Conservation (phyloP, 164 flowering plant genomes). For the Nymphaea thermarum region DNA sequence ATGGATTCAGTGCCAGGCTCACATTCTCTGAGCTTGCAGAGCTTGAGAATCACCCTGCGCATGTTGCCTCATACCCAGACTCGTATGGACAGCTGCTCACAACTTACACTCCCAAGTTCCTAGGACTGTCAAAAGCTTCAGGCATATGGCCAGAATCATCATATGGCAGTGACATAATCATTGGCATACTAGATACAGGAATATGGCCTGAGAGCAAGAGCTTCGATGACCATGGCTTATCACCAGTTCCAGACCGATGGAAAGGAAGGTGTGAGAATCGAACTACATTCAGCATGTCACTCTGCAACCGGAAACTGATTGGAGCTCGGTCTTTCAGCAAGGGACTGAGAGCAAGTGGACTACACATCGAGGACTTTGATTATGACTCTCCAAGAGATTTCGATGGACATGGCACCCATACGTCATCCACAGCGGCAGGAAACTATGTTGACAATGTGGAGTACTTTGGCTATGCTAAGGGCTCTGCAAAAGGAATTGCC, state of each 20-base stretch:
- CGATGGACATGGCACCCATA: constrained; percentile 73
- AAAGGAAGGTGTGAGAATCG: constrained; percentile 48
- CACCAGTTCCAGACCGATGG: constrained; percentile 47
- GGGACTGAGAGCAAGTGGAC: constrained; percentile 25
- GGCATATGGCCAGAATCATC: constrained; percentile 45
- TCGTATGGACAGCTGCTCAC: constrained; percentile 29
- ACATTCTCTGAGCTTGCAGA: constrained; percentile 28
- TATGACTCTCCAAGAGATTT: constrained; percentile 56
- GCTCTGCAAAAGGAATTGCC: constrained; percentile 53
- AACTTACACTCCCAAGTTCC: constrained; percentile 39
- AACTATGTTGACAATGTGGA: constrained; percentile 30
- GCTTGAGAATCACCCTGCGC: constrained; percentile 33
- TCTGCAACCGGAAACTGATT: constrained; percentile 65
- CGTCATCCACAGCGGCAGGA: constrained; percentile 61
- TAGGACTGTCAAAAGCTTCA: constrained; percentile 24
- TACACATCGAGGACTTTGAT: constrained; percentile 20
- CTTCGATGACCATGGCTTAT: constrained; percentile 40
- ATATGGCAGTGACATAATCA: constrained; percentile 42
- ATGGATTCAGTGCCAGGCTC: constrained; percentile 55
- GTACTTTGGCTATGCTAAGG: constrained; percentile 49
- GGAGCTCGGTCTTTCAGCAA: constrained; percentile 63
- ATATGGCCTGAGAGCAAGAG: constrained; percentile 80
- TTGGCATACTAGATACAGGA: constrained; percentile 65
- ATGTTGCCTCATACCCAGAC: constrained; percentile 29
- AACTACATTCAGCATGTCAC: constrained; percentile 32